Base-by-base conservation (phyloP, 257 asterid species). In the Haberlea rhodopensis region DNA sequence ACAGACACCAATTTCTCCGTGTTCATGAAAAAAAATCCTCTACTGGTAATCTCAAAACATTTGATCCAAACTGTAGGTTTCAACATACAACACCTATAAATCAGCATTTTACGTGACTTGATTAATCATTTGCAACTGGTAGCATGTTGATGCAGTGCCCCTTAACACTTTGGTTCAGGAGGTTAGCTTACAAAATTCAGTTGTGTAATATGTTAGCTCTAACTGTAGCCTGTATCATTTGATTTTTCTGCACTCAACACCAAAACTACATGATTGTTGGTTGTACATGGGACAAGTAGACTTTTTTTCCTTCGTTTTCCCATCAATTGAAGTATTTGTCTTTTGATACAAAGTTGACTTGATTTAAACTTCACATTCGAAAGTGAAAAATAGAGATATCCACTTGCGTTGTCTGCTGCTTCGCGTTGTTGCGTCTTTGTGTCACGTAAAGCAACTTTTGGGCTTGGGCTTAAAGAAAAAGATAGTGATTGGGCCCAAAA, bases 141-240 rank as follows among this genome's bases (percentile, higher is more conserved):
- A 49, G 74, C 46, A 60, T 60, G 63, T 53, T 29, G 65, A 67
- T 43, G 65, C 40, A 63, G 51, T 43, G 7, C 4, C 20, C 57
- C 62, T n/a, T 54, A 66, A 53, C 55, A 48, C 60, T 56, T 63
- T 19, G 74, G 51, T 65, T 73, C 70, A 53, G 64, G 75, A 62
- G 63, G 67, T 13, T 43, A 43, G 20, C 19, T 67, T 65, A n/a
- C n/a, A 23, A 54, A 54, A 16, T 66, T 75, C 75, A 66, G 81
- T 75, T 81, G 67, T 75, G 82, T 78, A 71, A 70, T 78, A 66
- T 60, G 77, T 19, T 43, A 80, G 82, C 79, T 57, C 66, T 70
- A 71, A 58, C 72, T 80, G 69, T 80, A 77, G 82, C 22, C 60
- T 78, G 82, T 78, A 81, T 65, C 77, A 62, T 71, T 61, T 60